A percentile compares a stretch with the other conserved stretches of the same genome.
Evolutionary conservation across 257 asterid genomes (phyloP).

Genomic region (Solanum etuberosum): DNA sequence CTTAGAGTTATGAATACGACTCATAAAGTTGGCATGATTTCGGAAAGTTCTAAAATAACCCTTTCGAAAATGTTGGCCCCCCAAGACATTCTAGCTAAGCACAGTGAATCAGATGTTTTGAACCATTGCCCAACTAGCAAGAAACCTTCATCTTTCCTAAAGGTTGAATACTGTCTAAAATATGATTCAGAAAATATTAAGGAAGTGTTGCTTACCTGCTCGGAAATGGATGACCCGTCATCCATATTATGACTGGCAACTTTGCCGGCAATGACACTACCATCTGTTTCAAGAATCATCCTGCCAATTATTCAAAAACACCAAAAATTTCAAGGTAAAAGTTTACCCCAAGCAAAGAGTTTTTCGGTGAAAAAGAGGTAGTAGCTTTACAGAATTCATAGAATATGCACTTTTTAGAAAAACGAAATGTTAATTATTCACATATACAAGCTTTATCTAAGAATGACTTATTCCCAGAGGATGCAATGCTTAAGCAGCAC

Average conservation of each 20-base stretch:
- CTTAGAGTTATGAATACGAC: background rate
- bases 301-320: slow-evolving; percentile 9
- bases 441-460: background rate
- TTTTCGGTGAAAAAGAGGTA: background rate
- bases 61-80: background rate
- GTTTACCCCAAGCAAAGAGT: background rate
- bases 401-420: background rate
- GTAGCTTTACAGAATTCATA: background rate
- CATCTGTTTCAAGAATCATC: slow-evolving; percentile 29
- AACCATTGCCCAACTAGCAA: background rate
- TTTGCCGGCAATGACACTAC: slow-evolving; percentile 18
- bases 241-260: slow-evolving; percentile 25
- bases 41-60: background rate
- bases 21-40: background rate
- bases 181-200: background rate
- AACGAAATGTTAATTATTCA: background rate
- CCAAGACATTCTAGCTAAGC: background rate
- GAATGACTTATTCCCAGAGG: background rate
- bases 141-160: background rate
- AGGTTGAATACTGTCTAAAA: background rate
- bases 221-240: slow-evolving; percentile 20
- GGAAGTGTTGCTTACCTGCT: slow-evolving; percentile 14
- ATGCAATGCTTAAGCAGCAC: background rate
- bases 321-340: background rate
- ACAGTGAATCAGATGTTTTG: background rate